Conservation (phyloP, 805 yeast species). For the Metschnikowia matae region DNA sequence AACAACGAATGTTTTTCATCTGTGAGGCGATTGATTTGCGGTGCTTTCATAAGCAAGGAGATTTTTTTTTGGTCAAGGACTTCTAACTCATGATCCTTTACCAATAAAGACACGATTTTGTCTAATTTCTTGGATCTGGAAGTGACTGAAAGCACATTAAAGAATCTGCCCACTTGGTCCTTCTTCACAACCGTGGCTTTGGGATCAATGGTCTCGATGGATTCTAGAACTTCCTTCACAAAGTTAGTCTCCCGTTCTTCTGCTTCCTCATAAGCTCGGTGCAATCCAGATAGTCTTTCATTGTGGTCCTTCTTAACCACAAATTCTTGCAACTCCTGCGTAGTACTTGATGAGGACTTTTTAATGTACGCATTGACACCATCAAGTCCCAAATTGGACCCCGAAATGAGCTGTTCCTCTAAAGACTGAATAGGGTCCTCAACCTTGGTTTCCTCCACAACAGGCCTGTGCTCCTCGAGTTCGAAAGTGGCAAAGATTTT, state of each 20-base stretch:
- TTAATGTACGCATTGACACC: background rate
- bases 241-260: slow-evolving; percentile 23
- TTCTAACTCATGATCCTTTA: slow-evolving; percentile 5
- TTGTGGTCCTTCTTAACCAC: slow-evolving; percentile 35
- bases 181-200: slow-evolving; percentile 26
- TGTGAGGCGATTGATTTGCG: slow-evolving; percentile 49
- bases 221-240: slow-evolving; percentile 19
- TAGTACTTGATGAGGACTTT: background rate
- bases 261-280: slow-evolving; percentile 27
- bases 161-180: slow-evolving; percentile 27
- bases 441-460: background rate
- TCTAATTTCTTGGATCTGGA: slow-evolving; percentile 35
- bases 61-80: slow-evolving; percentile 35
- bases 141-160: slow-evolving; percentile 46
- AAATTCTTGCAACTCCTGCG: slow-evolving; percentile 11
- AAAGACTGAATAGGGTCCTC: background rate
- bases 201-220: slow-evolving; percentile 25
- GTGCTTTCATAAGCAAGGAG: slow-evolving; percentile 43
- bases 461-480: slow-evolving; percentile 1
- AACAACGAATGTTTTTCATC: slow-evolving; percentile 47
- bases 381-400: background rate
- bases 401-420: slow-evolving; percentile 2
- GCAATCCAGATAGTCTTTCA: slow-evolving; percentile 28
- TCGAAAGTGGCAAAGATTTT: slow-evolving; percentile 30
- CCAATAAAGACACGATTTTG: slow-evolving; percentile 8